These are phyloP conservation scores for Mycosarcoma maydis DNA, from an alignment of 1,284 basidiomycete species.

Conservation along the genomic window DNA sequence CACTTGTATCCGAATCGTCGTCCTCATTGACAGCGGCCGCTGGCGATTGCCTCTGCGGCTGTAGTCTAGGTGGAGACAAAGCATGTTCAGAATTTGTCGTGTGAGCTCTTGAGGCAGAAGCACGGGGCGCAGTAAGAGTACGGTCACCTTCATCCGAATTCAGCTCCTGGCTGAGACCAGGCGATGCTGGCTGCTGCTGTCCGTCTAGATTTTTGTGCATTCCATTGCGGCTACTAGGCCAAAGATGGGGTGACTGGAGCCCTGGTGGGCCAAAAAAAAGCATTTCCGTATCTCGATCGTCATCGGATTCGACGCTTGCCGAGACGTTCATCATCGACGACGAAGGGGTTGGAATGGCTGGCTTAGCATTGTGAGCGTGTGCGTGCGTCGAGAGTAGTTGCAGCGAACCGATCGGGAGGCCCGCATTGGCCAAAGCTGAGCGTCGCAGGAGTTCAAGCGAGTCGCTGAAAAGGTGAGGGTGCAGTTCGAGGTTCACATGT, in stretches of 20 bases:
- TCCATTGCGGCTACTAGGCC: neutral
- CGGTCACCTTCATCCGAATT: constrained; percentile 8
- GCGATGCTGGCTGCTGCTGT: neutral
- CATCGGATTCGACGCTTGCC: neutral
- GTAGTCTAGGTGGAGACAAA: neutral
- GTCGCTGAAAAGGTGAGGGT: neutral
- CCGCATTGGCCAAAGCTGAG: constrained; percentile 8
- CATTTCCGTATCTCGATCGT: constrained; percentile 1
- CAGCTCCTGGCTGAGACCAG: neutral
- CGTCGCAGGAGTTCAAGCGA: constrained; percentile 23
- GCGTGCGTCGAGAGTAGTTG: neutral
- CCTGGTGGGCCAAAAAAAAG: constrained; percentile 21
- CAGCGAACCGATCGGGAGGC: neutral
- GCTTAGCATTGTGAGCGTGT: too few species aligned
- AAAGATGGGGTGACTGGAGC: neutral
- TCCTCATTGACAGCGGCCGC: neutral
- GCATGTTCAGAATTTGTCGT: neutral
- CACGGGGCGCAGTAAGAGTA: constrained; percentile 13
- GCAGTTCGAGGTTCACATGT: neutral
- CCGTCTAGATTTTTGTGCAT: neutral
- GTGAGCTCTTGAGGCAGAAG: neutral
- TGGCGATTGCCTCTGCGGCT: neutral
- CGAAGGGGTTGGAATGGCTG: too few species aligned
- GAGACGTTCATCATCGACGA: neutral
- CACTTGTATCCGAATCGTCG: constrained; percentile 5